phyloP scores from a whole-genome alignment of 2,329 filamentous ascomycete species.

The Diaporthe eres region DNA sequence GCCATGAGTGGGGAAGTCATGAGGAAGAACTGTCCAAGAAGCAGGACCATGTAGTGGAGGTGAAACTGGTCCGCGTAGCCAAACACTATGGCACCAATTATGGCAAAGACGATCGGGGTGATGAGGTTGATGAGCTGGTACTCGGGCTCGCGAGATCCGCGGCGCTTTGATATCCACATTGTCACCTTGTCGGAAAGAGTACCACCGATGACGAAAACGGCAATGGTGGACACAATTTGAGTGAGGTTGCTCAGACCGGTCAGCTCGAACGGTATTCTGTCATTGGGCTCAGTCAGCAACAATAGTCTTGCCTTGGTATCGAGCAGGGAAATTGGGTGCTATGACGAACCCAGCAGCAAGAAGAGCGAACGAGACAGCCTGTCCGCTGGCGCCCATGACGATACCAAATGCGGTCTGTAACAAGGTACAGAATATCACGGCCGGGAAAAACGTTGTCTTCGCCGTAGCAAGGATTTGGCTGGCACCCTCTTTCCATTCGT shows the following conservation, averaged over 20 bases:
- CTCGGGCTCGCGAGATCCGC: conserved; percentile 15
- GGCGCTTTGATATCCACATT: conserved; percentile 35
- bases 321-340: too few species aligned
- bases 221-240: conserved; percentile 5
- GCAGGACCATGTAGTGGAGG: conserved; percentile 11
- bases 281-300: neutral
- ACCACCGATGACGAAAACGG: conserved; percentile 25
- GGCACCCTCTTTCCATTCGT: conserved; percentile 46
- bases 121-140: conserved; percentile 19
- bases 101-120: conserved; percentile 11
- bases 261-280: conserved; percentile 5
- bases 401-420: conserved; percentile 49
- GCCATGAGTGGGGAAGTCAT: conserved; percentile 5
- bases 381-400: conserved; percentile 47
- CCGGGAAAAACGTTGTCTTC: conserved; percentile 51
- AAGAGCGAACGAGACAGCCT: conserved; percentile 45
- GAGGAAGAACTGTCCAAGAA: conserved; percentile 1
- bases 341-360: conserved; percentile 45
- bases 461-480: conserved; percentile 47
- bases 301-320: neutral
- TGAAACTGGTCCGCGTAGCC: conserved; percentile 5
- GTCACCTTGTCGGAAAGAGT: conserved; percentile 16
- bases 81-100: conserved; percentile 1
- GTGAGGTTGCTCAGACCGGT: conserved; percentile 24
- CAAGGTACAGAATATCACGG: conserved; percentile 51